Percentiles rank a stretch among this genome's conserved stretches.
These are phyloP conservation scores for Podaxis mareebaensis DNA, from an alignment of 768 basidiomycete genomes.

Conservation along the genomic window DNA sequence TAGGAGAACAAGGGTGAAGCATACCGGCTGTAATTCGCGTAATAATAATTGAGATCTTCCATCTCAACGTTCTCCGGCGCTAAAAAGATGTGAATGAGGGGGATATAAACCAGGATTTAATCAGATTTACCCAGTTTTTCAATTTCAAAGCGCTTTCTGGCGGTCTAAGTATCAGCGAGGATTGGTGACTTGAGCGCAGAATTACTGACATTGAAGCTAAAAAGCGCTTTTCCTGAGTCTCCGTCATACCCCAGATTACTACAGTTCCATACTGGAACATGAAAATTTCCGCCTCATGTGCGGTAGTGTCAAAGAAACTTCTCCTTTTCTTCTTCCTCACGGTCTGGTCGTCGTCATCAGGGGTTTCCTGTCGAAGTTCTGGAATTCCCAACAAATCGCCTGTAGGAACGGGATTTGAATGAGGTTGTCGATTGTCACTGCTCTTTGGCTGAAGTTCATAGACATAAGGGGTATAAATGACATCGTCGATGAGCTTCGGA, in stretches of 20 bases:
- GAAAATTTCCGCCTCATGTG: constrained; percentile 85
- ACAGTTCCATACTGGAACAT: constrained; percentile 93
- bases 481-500: constrained; percentile 87
- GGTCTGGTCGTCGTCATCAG: constrained; percentile 30
- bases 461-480: constrained; percentile 90
- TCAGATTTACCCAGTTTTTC: constrained; percentile 69
- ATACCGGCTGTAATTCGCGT: constrained; percentile 93
- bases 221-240: constrained; percentile 88
- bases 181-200: constrained; percentile 7
- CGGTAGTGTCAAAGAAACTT: constrained; percentile 66
- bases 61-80: constrained; percentile 90
- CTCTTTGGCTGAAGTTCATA: constrained; percentile 56
- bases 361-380: constrained; percentile 51
- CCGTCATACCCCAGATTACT: constrained; percentile 98
- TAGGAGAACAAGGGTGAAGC: constrained; percentile 19
- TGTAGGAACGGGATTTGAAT: constrained; percentile 34
- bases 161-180: constrained; percentile 20
- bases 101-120: constrained; percentile 6
- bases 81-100: constrained; percentile 28
- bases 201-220: constrained; percentile 80
- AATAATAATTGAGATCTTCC: constrained; percentile 97
- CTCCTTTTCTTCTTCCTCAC: constrained; percentile 47
- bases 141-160: constrained; percentile 90
- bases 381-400: constrained; percentile 81
- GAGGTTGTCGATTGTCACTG: constrained; percentile 28